Conservation (phyloP, 805 yeast species). For the Priceomyces carsonii region DNA sequence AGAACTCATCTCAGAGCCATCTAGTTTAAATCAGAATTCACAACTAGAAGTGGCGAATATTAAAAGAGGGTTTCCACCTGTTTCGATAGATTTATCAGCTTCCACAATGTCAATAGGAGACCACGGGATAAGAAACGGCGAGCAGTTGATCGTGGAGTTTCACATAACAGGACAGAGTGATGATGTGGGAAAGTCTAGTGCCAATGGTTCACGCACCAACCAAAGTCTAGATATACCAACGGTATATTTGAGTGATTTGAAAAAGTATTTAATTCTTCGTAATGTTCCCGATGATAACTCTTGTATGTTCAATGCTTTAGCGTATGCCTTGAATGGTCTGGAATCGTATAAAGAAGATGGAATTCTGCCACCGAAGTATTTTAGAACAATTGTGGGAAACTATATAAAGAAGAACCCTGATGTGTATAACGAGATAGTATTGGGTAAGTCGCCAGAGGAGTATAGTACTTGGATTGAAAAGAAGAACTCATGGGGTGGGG, state of each 20-base stretch:
- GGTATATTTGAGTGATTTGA: conserved; percentile 17
- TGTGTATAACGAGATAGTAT: conserved; percentile 52
- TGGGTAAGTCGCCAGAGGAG: conserved; percentile 50
- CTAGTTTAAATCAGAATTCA: background rate
- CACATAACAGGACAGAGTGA: conserved; percentile 5
- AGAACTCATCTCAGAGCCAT: conserved; percentile 3
- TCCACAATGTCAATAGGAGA: conserved; percentile 30
- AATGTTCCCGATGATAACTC: conserved; percentile 77
- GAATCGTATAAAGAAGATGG: conserved; percentile 31
- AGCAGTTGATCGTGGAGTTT: conserved; percentile 48
- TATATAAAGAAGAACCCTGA: conserved; percentile 41
- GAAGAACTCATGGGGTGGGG: conserved; percentile 79
- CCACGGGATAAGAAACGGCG: conserved; percentile 58
- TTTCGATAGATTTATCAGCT: conserved; percentile 30
- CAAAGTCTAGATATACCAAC: conserved; percentile 22
- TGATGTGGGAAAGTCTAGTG: conserved; percentile 6
- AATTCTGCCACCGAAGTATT: conserved; percentile 41
- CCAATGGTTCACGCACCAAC: too few relatives aligned
- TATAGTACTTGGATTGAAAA: conserved; percentile 63
- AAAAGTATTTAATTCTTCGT: conserved; percentile 47
- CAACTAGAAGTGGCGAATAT: conserved; percentile 19
- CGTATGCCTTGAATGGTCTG: conserved; percentile 45
- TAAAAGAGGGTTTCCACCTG: conserved; percentile 66
- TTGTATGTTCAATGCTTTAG: conserved; percentile 68
- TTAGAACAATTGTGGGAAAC: conserved; percentile 54